A percentile compares a stretch with the other conserved stretches of the same genome.
These are phyloP conservation scores for Ascochyta pisi DNA, from an alignment of 2,329 filamentous ascomycete genomes.

Conservation along the genomic window DNA sequence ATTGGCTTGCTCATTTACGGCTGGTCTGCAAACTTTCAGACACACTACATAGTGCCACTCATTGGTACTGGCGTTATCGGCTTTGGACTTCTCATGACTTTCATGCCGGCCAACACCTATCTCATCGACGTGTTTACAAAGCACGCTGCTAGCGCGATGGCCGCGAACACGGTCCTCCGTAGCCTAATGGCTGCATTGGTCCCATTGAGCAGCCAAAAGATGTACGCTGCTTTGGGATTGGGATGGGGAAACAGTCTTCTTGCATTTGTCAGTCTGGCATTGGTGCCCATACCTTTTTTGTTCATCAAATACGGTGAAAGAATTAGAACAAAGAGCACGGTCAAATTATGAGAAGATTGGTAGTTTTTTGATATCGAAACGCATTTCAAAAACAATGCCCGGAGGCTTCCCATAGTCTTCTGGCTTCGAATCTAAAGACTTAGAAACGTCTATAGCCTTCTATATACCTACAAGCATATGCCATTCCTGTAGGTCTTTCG, in stretches of 20 bases:
- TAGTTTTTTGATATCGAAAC: too few relatives aligned
- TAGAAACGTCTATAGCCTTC: background rate
- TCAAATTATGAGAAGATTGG: conserved; percentile 23
- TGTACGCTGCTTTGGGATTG: conserved; percentile 50
- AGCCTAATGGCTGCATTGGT: conserved; percentile 49
- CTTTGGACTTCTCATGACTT: conserved; percentile 45
- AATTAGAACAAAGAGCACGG: conserved; percentile 36
- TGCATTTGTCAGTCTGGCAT: conserved; percentile 40
- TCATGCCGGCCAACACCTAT: conserved; percentile 51
- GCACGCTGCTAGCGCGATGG: conserved; percentile 52
- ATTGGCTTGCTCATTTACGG: conserved; percentile 49
- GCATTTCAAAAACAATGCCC: background rate
- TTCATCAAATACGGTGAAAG: conserved; percentile 46
- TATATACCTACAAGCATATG: background rate
- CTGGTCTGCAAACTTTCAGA: conserved; percentile 43
- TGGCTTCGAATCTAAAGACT: background rate
- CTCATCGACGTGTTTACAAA: conserved; percentile 52
- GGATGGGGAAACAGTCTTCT: conserved; percentile 51
- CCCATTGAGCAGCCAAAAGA: conserved; percentile 48
- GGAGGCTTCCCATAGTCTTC: background rate
- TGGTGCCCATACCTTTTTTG: conserved; percentile 46
- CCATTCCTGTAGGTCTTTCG: background rate
- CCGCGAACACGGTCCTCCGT: conserved; percentile 51
- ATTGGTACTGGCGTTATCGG: conserved; percentile 45
- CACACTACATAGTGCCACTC: conserved; percentile 49